Conservation (phyloP, 2,329 filamentous ascomycete species). For the Metarhizium robertsii region DNA sequence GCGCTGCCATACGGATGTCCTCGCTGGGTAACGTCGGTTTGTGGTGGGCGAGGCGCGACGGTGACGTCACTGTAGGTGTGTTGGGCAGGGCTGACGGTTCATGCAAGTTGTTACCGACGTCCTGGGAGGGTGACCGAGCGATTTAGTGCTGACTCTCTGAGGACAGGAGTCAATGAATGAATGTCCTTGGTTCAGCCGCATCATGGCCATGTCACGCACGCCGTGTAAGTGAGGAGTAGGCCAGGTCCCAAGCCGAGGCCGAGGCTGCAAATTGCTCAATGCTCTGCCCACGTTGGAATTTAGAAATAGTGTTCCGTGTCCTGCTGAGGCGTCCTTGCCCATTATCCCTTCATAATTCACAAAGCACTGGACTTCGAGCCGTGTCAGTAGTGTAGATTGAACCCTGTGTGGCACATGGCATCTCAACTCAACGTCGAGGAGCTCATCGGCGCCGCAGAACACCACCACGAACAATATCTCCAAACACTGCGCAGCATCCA, state of each 20-base stretch:
- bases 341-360: not conserved
- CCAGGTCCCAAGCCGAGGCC: not conserved
- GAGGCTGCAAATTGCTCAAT: not conserved
- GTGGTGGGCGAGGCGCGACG: no score
- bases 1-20: no score
- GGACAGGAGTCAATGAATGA: not conserved
- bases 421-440: conserved; percentile 18
- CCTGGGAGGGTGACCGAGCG: not conserved
- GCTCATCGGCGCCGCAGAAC: conserved; percentile 22
- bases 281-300: not conserved
- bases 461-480: conserved; percentile 25
- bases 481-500: conserved; percentile 19
- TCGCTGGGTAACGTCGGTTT: no score
- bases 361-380: not conserved
- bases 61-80: no score
- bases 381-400: not conserved
- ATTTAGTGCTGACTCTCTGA: not conserved
- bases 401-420: not conserved
- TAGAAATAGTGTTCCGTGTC: not conserved
- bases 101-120: no score
- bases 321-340: not conserved
- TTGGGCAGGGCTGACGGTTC: no score
- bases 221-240: not conserved
- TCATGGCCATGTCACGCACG: not conserved
- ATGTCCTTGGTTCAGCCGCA: not conserved